Base-by-base conservation (phyloP, 805 yeast species). In the Vanderwaltozyma polyspora region DNA sequence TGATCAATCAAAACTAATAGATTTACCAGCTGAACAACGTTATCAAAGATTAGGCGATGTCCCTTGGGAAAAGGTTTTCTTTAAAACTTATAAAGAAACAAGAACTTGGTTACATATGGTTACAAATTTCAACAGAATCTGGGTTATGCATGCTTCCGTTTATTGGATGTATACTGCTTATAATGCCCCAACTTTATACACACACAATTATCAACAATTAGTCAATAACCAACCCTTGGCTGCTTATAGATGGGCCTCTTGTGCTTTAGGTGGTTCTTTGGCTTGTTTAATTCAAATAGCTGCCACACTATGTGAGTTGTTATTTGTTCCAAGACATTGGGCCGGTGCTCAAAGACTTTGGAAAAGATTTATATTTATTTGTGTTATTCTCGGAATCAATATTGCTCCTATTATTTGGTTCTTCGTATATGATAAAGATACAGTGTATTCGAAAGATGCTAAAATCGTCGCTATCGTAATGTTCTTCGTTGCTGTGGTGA, bases 261-360 rank as follows among this genome's bases (percentile, higher is more conserved):
- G 79, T 45, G 94, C 95, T 34, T 67, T 87, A 49, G 97, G 89
- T 63, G 98, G 98, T 70, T 62, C 81, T 33, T 68, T 89, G 49
- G 97, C 96, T 34, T 63, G 77, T 40, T 56, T 72, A 32, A 74
- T 91, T 51, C 95, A 91, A 64, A 70, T 91, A 40, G 47, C 73
- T 38, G 98, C 98, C 33, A 87, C 97, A 19, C 39, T 86, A 25
- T 74, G 82, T 52, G 98, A 91, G 64, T 89, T 95, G 95, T 67
- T 77, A 57, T 91, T 86, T 52, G 97, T 91, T 41, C 98, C 98
- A 47, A 79, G 97, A 64, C 75, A 79, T 49, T 91, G 97, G 97
- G 94, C 97, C 24, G 98, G 99, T 63, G 96, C 97, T 60, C 97
- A 89, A 66, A 95, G 83, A 60, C 72, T 91, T 56, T 66, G 85